Conservation (phyloP, 129 eudicot genomes). For the Glebionis coronaria region DNA sequence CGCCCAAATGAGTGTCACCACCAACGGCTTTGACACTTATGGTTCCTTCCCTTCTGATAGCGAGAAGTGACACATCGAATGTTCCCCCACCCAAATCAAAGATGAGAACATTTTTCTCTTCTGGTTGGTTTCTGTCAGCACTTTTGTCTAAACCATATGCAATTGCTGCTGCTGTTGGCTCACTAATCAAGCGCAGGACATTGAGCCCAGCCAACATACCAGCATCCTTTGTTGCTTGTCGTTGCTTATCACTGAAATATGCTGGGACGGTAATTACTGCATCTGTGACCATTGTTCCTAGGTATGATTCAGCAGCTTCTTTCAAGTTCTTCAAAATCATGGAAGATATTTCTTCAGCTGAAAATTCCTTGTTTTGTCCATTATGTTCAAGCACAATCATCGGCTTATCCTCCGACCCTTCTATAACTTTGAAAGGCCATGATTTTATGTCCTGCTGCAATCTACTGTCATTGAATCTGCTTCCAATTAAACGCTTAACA, state of each 20-base stretch:
- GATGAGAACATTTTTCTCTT: conserved; percentile 8
- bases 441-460: neutral
- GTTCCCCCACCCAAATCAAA: conserved; percentile 29
- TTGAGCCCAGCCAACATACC: conserved; percentile 13
- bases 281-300: conserved; percentile 20
- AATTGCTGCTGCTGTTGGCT: conserved; percentile 29
- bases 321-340: conserved; percentile 10
- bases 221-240: conserved; percentile 22
- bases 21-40: conserved; percentile 24
- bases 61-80: conserved; percentile 23
- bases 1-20: conserved; percentile 28
- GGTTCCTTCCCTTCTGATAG: neutral
- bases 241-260: conserved; percentile 24
- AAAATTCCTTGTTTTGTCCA: neutral
- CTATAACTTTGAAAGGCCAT: conserved; percentile 9
- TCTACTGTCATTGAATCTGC: neutral
- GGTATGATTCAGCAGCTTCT: neutral
- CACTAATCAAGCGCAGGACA: conserved; percentile 12
- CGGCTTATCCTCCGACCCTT: conserved; percentile 3
- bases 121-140: neutral
- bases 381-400: neutral
- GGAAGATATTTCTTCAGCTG: conserved; percentile 16
- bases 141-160: conserved; percentile 20
- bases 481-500: conserved; percentile 19
- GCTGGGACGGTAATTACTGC: conserved; percentile 27